Evolutionary conservation across 805 yeast genomes (phyloP).

Genomic region (Jamesozyma jinghongensis): DNA sequence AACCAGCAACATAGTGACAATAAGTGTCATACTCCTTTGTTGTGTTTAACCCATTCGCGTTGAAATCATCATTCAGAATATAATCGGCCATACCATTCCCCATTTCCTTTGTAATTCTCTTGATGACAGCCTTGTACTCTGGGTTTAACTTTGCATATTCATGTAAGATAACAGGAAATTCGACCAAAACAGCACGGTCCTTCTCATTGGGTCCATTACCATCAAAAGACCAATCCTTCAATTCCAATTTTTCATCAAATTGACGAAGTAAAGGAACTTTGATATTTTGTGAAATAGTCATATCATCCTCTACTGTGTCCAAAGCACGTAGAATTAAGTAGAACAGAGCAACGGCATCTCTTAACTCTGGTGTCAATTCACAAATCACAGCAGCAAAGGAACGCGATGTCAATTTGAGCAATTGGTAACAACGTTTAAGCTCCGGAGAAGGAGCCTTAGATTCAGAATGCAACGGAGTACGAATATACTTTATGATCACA

Average conservation of each 20-base stretch:
- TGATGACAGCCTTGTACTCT: conserved; percentile 68
- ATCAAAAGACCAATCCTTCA: conserved; percentile 71
- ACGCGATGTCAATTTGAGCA: conserved; percentile 66
- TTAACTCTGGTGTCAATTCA: conserved; percentile 83
- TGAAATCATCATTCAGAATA: conserved; percentile 66
- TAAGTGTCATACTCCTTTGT: conserved; percentile 77
- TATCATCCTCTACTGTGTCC: conserved; percentile 95
- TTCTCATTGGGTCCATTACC: conserved; percentile 69
- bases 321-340: conserved; percentile 81
- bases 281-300: conserved; percentile 62
- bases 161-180: conserved; percentile 57
- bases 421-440: conserved; percentile 54
- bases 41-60: conserved; percentile 69
- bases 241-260: conserved; percentile 55
- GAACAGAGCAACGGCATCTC: conserved; percentile 74
- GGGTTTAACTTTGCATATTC: conserved; percentile 70
- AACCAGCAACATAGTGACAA: conserved; percentile 96
- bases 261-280: conserved; percentile 67
- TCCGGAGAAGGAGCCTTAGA: conserved; percentile 34
- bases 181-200: conserved; percentile 73
- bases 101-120: conserved; percentile 74
- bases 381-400: conserved; percentile 90
- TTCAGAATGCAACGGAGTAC: conserved; percentile 45
- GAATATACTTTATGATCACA: conserved; percentile 48
- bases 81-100: conserved; percentile 98